These are phyloP conservation scores for Trichoderma harzianum DNA, from an alignment of 2,329 filamentous ascomycete species.

Conservation along the genomic window DNA sequence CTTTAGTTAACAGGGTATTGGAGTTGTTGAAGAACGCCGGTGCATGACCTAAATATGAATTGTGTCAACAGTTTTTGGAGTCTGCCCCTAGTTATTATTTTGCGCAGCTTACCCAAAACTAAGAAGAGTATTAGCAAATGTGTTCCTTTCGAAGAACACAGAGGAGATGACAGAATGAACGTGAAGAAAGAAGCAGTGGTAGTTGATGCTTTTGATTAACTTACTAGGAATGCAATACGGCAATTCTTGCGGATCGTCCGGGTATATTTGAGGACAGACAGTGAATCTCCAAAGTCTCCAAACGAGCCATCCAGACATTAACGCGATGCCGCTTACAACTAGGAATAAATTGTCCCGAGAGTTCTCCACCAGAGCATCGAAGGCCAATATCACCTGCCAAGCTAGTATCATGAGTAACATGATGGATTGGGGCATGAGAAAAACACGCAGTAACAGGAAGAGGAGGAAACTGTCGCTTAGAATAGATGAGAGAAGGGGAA, in stretches of 20 bases:
- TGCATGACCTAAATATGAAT: conserved; percentile 22
- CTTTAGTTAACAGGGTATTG: conserved; percentile 21
- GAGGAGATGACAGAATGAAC: background rate
- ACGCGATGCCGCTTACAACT: background rate
- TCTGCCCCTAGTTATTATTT: background rate
- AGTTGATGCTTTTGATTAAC: background rate
- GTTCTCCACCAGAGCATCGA: background rate
- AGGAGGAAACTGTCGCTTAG: background rate
- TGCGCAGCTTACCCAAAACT: background rate
- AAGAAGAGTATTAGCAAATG: background rate
- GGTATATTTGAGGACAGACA: background rate
- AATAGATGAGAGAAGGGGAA: background rate
- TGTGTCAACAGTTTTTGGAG: background rate
- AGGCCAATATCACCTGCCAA: background rate
- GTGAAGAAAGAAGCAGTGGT: background rate
- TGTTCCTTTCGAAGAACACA: no score
- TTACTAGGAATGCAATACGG: conserved; percentile 18
- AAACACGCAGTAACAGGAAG: no score
- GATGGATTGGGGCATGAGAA: background rate
- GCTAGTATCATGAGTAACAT: background rate
- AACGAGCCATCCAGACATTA: background rate
- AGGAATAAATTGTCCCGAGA: background rate
- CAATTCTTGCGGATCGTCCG: conserved; percentile 10
- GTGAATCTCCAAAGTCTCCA: conserved; percentile 17
- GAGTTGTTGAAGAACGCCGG: conserved; percentile 24